These are phyloP conservation scores for Leptosphaerulina australis DNA, from an alignment of 2,329 filamentous ascomycete genomes.

Conservation along the genomic window DNA sequence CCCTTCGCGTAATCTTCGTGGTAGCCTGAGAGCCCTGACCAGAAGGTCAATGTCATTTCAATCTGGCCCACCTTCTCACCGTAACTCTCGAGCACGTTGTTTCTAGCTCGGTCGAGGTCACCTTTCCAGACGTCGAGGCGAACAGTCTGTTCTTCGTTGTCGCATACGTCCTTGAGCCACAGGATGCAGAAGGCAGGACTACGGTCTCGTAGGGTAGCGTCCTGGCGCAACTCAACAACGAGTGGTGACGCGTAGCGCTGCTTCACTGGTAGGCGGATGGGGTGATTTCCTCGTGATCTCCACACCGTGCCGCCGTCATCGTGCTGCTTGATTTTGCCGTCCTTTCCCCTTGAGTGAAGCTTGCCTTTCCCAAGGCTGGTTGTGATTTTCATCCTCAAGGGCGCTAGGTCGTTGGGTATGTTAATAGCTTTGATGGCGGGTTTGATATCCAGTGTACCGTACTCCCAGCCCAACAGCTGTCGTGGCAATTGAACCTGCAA, in stretches of 20 bases:
- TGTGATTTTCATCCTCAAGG: conserved; percentile 64
- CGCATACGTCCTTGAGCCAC: conserved; percentile 72
- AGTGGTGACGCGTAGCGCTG: conserved; percentile 65
- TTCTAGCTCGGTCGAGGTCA: conserved; percentile 62
- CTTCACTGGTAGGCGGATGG: conserved; percentile 62
- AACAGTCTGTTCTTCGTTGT: conserved; percentile 67
- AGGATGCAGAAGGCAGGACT: conserved; percentile 67
- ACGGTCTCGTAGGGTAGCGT: conserved; percentile 59
- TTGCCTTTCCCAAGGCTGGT: conserved; percentile 65
- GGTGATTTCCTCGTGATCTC: conserved; percentile 56
- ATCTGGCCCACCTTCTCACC: conserved; percentile 65
- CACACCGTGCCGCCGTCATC: conserved; percentile 55
- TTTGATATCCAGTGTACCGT: conserved; percentile 71
- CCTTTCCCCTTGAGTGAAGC: conserved; percentile 55
- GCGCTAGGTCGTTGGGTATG: conserved; percentile 57
- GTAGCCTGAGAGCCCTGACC: conserved; percentile 65
- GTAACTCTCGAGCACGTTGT: conserved; percentile 55
- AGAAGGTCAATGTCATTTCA: conserved; percentile 64
- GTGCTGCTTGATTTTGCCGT: conserved; percentile 36
- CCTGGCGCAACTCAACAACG: conserved; percentile 65
- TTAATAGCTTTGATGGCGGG: conserved; percentile 57
- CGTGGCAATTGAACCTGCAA: conserved; percentile 66
- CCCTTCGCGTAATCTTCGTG: conserved; percentile 63
- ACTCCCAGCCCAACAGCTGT: conserved; percentile 70
- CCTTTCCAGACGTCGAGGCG: conserved; percentile 70